Evolutionary conservation across 148 eudicot genomes (phyloP), one percentile per base, ranked within the genome.

Genomic region (Rhododendron molle): DNA sequence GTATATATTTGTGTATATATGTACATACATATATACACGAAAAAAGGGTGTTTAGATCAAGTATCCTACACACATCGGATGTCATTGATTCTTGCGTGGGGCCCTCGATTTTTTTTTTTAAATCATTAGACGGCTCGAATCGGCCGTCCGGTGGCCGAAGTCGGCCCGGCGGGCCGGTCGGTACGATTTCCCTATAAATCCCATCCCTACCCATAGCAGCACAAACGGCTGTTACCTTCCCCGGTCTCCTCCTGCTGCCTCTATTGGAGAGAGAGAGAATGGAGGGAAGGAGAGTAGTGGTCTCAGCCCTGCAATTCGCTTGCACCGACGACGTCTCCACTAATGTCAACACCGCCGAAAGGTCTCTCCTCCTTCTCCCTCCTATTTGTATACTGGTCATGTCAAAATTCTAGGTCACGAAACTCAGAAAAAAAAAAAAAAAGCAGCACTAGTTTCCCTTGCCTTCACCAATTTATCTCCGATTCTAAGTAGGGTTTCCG

Each of bases 271-370:
- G 62, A 60, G 72, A 36, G 46, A 38, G 78, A 74, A 81, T 78
- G 84, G 80, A 90, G 89, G 93, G 94, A 84, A 84, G 91, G 85
- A 67, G 84, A 94, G 83, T 85, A 12, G 91, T 90, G 8, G 94
- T 92, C 47, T 89, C 98, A 34, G 98, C 98, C 84, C 94, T 97
- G 49, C 98, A 97, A 76, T 95, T 97, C 83, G 93, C 95, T 88
- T 97, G 98, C 91, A 85, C 96, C 76, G 99, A 97, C 79, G 98
- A 95, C 82, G 87, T 92, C 78, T 54, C 94, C 86, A 86, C 90
- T 58, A 97, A 95, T 82, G 72, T 97, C 84, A 81, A 88, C 80
- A 90, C 94, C 11, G 99, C 99, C 82, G 99, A 94, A 91, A 93
- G 98, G 99, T 94, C 40, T n/a, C 28, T 71, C 32, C 34, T 16